These are phyloP conservation scores for Lipomyces anomalus DNA, from an alignment of 805 yeast genomes.

Conservation along the genomic window DNA sequence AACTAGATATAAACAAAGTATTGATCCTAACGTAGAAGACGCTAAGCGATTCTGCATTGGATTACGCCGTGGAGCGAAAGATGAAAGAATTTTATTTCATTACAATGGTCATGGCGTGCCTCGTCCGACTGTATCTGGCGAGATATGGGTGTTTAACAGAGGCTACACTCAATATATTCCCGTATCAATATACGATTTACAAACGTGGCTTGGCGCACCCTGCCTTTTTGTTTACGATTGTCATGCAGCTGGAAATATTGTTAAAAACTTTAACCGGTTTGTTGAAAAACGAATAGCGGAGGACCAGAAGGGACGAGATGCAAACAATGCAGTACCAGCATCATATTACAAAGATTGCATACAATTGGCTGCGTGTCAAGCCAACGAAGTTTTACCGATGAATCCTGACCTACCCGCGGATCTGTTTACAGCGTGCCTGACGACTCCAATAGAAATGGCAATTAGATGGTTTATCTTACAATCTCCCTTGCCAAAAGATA, in stretches of 20 bases:
- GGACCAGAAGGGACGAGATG: constrained; percentile 37
- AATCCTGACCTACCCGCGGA: constrained; percentile 95
- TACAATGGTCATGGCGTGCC: constrained; percentile 99
- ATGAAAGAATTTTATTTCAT: constrained; percentile 87
- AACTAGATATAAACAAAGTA: constrained; percentile 81
- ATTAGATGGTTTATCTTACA: constrained; percentile 88
- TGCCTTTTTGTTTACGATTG: constrained; percentile 93
- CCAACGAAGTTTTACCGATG: constrained; percentile 84
- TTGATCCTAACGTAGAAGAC: constrained; percentile 95
- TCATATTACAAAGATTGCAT: constrained; percentile 73
- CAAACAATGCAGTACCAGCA: constrained; percentile 56
- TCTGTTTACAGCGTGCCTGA: constrained; percentile 87
- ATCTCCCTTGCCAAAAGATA: constrained; percentile 34
- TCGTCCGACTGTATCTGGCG: constrained; percentile 92
- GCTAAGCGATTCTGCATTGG: constrained; percentile 87
- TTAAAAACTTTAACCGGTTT: constrained; percentile 80
- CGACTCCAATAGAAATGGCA: constrained; percentile 92
- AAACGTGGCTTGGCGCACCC: constrained; percentile 97
- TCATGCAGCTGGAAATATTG: constrained; percentile 88
- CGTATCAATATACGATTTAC: constrained; percentile 87
- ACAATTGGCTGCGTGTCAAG: constrained; percentile 86
- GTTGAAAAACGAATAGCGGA: constrained; percentile 86
- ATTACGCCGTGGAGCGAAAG: constrained; percentile 82
- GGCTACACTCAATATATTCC: constrained; percentile 98
- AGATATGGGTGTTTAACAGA: constrained; percentile 96